Base-by-base conservation (phyloP, 148 eudicot genomes). In the Nepenthes mirabilis region DNA sequence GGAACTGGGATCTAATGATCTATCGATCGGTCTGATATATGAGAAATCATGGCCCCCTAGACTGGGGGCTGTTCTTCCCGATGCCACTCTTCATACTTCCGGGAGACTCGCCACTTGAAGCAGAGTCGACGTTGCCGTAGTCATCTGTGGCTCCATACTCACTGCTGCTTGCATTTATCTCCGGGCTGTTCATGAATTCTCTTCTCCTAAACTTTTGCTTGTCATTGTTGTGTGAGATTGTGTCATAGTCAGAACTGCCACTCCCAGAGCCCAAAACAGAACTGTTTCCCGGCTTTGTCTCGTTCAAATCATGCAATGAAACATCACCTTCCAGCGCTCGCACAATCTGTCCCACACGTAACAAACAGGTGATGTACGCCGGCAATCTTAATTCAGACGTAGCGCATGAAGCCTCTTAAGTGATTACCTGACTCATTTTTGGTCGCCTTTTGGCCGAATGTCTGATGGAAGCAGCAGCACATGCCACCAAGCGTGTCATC, bases 361-460 rank as follows among this genome's bases (percentile, higher is more conserved):
- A 40, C 45, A 40, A 40, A 40, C 8, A 40, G 45, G 1, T 3
- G 45, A 40, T 40, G 45, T 40, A 8, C 6, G 8, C 8, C 45
- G 4, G 45, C 6, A 4, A 49, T 11, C 14, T 57, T 23, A 23
- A 23, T 23, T 23, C 23, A 23, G 23, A 23, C 23, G 23, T 23
- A 23, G 23, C 23, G 23, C 23, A 23, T 23, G 23, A 23, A 23
- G 23, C 23, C 23, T 23, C 23, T 23, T 23, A 23, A 23, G 23
- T 23, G 23, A 23, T 23, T 52, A 89, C 97, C 83, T 90, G 88
- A 55, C 97, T 86, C 97, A 90, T 90, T 74, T 72, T 90, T 0
- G 97, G 88, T 9, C 97, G 86, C 59, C 79, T 77, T 57, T 78
- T 80, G 11, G 88, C 88, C 33, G 95, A 82, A 67, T 86, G 90